Conservation (phyloP, 805 yeast species). For the Saccharomyces kudriavzevii region DNA sequence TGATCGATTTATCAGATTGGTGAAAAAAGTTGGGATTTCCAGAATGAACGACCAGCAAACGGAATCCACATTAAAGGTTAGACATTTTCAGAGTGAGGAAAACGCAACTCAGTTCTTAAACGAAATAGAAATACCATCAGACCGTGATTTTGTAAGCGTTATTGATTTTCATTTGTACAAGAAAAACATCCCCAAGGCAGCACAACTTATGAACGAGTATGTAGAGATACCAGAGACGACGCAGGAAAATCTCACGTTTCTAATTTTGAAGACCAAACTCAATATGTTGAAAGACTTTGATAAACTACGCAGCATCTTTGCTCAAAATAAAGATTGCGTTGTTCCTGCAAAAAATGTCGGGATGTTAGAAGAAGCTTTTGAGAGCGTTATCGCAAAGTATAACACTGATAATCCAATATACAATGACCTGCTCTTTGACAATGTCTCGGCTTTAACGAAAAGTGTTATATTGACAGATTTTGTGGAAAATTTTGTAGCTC, state of each 20-base stretch:
- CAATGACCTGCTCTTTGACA: slow-evolving; percentile 16
- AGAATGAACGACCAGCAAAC: slow-evolving; percentile 10
- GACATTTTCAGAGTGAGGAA: not conserved
- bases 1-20: slow-evolving; percentile 21
- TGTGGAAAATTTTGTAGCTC: slow-evolving; percentile 12
- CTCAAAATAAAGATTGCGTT: slow-evolving; percentile 4
- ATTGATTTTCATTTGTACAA: slow-evolving; percentile 20
- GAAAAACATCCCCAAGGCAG: slow-evolving; percentile 9
- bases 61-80: not conserved
- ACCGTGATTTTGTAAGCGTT: slow-evolving; percentile 21
- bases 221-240: slow-evolving; percentile 13
- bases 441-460: slow-evolving; percentile 10
- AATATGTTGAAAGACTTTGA: slow-evolving; percentile 17
- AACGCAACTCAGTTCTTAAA: slow-evolving; percentile 17
- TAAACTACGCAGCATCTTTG: slow-evolving; percentile 14
- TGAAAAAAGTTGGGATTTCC: slow-evolving; percentile 18
- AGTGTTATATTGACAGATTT: slow-evolving; percentile 12
- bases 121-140: slow-evolving; percentile 20
- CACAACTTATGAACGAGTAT: slow-evolving; percentile 21
- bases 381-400: slow-evolving; percentile 13
- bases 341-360: slow-evolving; percentile 5
- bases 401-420: slow-evolving; percentile 11
- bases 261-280: slow-evolving; percentile 21
- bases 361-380: slow-evolving; percentile 9
- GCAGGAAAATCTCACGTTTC: slow-evolving; percentile 9